Evolutionary conservation across 116 monocot genomes (phyloP), one percentile per base, ranked within the genome.

Genomic region (Cymodocea nodosa): DNA sequence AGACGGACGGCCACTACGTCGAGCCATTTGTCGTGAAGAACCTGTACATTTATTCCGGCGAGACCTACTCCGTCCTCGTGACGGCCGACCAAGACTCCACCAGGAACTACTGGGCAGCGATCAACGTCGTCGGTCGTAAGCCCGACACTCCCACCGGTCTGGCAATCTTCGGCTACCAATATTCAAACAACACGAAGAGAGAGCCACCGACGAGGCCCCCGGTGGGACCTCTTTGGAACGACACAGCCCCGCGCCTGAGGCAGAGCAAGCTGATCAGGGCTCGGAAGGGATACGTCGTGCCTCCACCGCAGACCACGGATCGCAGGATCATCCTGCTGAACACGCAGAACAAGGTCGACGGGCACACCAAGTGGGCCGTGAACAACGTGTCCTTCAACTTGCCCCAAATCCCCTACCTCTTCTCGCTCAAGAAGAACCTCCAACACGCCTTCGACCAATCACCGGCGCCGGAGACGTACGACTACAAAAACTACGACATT

Each of bases 11-110:
- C n/a, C 56, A 84, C 70, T 94, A 86, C 52, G 84, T 86, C 15
- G 64, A 81, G 52, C 94, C 94, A 0, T 73, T 94, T 24, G 78
- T 79, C 0, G 78, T 93, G 19, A 82, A 76, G 60, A 93, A 70
- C 70, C 78, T 93, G 23, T 78, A 78, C 64, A 76, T 89, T 40
- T 93, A 93, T 81, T 86, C 93, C 25, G 93, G 93, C 23, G 93
- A 93, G 84, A 86, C 86, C 0, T 87, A 87, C 73, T 87, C 86
- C 22, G 82, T 87, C 0, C 72, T 87, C 1, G n/a, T 94, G 4
- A 87, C 64, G 16, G 89, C 90, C 25, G 64, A 94, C 62, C 90
- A 79, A 17, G 62, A 73, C 56, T 71, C 83, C 0, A 58, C 71
- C 4, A 69, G 69, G 4, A 87, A 87, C 66, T 87, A 94, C 71